These are phyloP conservation scores for Umbelopsis sp. DNA, from an alignment of 371 early-diverging fungal genomes.

Conservation along the genomic window DNA sequence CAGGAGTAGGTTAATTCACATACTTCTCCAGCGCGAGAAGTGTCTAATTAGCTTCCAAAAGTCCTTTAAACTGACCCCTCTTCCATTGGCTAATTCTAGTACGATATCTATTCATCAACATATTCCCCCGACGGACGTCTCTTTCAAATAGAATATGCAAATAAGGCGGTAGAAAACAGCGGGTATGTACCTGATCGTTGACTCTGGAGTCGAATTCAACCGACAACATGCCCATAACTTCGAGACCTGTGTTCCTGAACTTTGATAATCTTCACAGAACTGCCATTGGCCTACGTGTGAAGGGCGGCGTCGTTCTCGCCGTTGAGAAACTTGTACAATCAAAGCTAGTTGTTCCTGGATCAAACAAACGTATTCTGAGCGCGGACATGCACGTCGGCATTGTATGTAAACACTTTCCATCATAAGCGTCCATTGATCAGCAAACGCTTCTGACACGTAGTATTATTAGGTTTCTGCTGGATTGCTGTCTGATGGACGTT, in stretches of 20 bases:
- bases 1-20: constrained; percentile 57
- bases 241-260: not conserved
- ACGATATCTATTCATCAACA: constrained; percentile 96
- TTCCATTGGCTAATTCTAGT: constrained; percentile 51
- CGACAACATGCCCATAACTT: not conserved
- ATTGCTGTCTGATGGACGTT: constrained; percentile 93
- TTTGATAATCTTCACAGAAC: constrained; percentile 60
- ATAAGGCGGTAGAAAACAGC: constrained; percentile 97
- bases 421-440: not conserved
- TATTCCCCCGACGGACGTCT: constrained; percentile 99
- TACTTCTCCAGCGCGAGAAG: not conserved
- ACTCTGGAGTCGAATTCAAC: not conserved
- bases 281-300: constrained; percentile 90
- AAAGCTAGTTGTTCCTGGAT: constrained; percentile 89
- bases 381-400: constrained; percentile 94
- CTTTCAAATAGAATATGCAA: constrained; percentile 98
- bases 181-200: constrained; percentile 63
- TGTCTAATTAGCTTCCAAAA: too few relatives aligned
- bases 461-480: constrained; percentile 84
- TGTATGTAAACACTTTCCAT: constrained; percentile 52
- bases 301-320: constrained; percentile 95
- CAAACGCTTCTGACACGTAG: not conserved
- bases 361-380: constrained; percentile 91
- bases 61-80: not conserved
- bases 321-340: constrained; percentile 96